Base-by-base conservation (phyloP, 2,329 filamentous ascomycete species). In the Colletotrichum somersetense region DNA sequence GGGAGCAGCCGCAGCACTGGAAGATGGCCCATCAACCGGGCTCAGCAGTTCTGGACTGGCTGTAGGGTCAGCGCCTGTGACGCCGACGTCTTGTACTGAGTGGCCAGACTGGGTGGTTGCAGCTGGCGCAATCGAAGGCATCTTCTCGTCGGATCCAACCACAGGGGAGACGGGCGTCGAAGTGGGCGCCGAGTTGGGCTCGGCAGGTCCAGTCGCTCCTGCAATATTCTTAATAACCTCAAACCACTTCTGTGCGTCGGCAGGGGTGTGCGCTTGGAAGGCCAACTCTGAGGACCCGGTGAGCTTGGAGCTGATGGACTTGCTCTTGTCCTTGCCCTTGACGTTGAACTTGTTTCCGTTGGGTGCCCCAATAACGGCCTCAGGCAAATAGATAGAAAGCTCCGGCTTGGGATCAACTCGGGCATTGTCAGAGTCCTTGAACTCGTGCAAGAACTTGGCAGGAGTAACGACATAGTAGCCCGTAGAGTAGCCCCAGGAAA, bases 391-490 rank as follows among this genome's bases (percentile, higher is more conserved):
- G 75, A 99, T 90, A 18, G 93, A 96, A 52, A 96, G 86, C 80
- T 99, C 96, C 0, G 96, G 96, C 68, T 89, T 87, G 12, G 94
- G 94, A 73, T 97, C 94, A 77, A 89, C 83, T 59, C 87, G 86
- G 63, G 87, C 76, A 78, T 91, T 88, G 78, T 98, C 96, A 79
- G 93, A 92, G 78, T 97, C 95, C 84, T 97, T 97, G 87, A 97
- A 99, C 82, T 98, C 95, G 84, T 99, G 96, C 71, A 99, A 84
- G 83, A 92, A 99, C 78, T 93, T 94, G 69, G 93, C 89, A 0
- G 94, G 93, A 0, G 95, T 97, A 59, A 98, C 90, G 68, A 96
- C 96, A 79, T 97, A 99, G 86, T 97, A 97, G 67, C 89, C 90
- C 0, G 93, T 89, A 74, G 90, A 91, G 82, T 93, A 96, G 71